These are phyloP conservation scores for Hypoxylon sp. DNA, from an alignment of 2,329 filamentous ascomycete genomes.

Conservation along the genomic window DNA sequence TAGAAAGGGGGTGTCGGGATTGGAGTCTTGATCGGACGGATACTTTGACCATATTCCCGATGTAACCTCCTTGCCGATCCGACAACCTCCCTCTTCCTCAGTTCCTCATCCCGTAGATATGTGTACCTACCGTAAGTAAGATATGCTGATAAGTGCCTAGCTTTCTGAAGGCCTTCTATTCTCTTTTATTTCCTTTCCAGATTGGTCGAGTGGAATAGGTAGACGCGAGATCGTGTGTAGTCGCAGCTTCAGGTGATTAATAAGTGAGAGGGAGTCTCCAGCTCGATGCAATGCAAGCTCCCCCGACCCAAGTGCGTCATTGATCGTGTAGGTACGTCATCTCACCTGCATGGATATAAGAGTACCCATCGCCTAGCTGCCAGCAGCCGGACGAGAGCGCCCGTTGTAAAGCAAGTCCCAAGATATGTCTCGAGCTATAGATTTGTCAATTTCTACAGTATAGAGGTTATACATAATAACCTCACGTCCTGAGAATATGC, in stretches of 20 bases:
- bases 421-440: background rate
- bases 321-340: constrained; percentile 37
- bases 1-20: constrained; percentile 33
- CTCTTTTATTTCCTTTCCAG: too few species aligned
- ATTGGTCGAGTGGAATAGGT: too few species aligned
- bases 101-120: background rate
- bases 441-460: background rate
- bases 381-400: constrained; percentile 23
- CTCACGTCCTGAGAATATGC: too few species aligned
- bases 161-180: too few species aligned
- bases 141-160: too few species aligned
- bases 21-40: constrained; percentile 28
- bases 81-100: constrained; percentile 6
- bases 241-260: background rate
- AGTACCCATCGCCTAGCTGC: constrained; percentile 17
- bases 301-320: constrained; percentile 31
- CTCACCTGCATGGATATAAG: constrained; percentile 31
- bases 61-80: constrained; percentile 15
- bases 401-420: constrained; percentile 5
- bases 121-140: too few species aligned
- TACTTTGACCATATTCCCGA: constrained; percentile 25
- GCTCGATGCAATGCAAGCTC: constrained; percentile 17
- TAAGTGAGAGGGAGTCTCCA: background rate
- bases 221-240: background rate
- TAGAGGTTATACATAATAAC: too few species aligned